Evolutionary conservation across 805 yeast genomes (phyloP).

Genomic region (Suhomyces kilbournensis): DNA sequence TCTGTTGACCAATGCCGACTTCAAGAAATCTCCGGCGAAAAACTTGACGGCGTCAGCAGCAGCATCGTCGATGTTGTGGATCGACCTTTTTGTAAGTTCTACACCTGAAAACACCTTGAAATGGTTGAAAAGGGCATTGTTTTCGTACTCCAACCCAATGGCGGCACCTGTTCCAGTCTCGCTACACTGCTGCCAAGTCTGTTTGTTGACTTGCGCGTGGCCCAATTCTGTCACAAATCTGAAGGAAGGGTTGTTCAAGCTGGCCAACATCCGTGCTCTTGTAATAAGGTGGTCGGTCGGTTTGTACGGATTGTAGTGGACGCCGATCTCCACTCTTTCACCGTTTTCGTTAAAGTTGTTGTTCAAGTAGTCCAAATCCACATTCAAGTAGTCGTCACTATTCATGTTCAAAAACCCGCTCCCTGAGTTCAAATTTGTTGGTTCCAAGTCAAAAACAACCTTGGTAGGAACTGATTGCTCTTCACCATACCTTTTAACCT

Average conservation of each 20-base stretch:
- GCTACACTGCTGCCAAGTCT: slow-evolving; percentile 52
- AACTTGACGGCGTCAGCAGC: slow-evolving; percentile 45
- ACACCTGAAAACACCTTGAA: slow-evolving; percentile 48
- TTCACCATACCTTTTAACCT: slow-evolving; percentile 27
- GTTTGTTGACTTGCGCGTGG: slow-evolving; percentile 40
- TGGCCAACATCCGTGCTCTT: slow-evolving; percentile 43
- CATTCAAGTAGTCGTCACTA: slow-evolving; percentile 36
- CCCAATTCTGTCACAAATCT: slow-evolving; percentile 35
- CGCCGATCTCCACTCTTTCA: slow-evolving; percentile 47
- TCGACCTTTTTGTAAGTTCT: slow-evolving; percentile 55
- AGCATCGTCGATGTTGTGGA: slow-evolving; percentile 48
- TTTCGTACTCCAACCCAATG: slow-evolving; percentile 47
- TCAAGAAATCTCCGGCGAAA: slow-evolving; percentile 35
- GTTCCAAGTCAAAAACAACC: slow-evolving; percentile 39
- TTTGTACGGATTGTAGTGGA: slow-evolving; percentile 53
- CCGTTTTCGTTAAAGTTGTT: slow-evolving; percentile 49
- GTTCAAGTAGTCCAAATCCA: slow-evolving; percentile 39
- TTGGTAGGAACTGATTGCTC: slow-evolving; percentile 46
- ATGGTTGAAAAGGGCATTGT: slow-evolving; percentile 13
- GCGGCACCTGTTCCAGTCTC: slow-evolving; percentile 52
- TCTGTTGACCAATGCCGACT: slow-evolving; percentile 30
- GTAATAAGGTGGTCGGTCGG: slow-evolving; percentile 45
- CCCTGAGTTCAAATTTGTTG: slow-evolving; percentile 36
- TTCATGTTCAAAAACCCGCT: slow-evolving; percentile 35
- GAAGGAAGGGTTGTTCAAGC: slow-evolving; percentile 44